Base-by-base conservation (phyloP, 2,329 filamentous ascomycete species). In the Penicillium hesseltinei region DNA sequence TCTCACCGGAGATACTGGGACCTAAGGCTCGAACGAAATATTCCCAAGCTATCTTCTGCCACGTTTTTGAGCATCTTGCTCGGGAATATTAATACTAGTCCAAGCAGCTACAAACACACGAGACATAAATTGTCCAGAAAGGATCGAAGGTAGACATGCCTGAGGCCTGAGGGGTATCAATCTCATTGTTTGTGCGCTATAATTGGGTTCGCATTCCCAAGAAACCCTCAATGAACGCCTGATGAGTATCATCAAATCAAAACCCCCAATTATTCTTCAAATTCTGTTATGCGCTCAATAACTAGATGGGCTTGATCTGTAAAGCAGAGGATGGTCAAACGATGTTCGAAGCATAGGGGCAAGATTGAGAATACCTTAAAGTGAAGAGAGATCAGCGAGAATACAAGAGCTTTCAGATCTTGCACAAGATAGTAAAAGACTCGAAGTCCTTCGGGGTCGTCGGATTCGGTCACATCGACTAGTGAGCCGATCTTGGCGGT, bases 401-500 rank as follows among this genome's bases (percentile, higher is more conserved):
- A 99, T 3, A 99, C 91, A 38, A 99, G 81, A 0, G 94, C 94
- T 78, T 97, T 99, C 27, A 99, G 80, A 72, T 99, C 94, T 73
- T 99, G 94, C 5, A 97, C 93, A 8, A 99, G 87, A 72, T 99
- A 99, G 81, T 99, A 99, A 77, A 99, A 99, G 3, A 99, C 94
- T 49, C 94, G 87, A 13, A 99, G 84, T 31, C 94, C 94, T 77
- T 99, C 94, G 2, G 94, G 94, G 71, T 99, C 94, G 51, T 91
- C 89, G 3, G 92, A 97, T 72, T 97, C 94, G 50, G 92, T 95
- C 58, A 99, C 94, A 72, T 99, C 94, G 65, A 96, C 92, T 50
- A 99, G 80, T 9, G 94, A 97, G 60, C 94, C 94, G 66, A 99
- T 97, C 78, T 99, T 99, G 36, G 94, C 94, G 31, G 94, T 99